A percentile compares a stretch with the other conserved stretches of the same genome.
phyloP scores from a whole-genome alignment of 2,329 filamentous ascomycete species.

The Aspergillus thermomutatus region DNA sequence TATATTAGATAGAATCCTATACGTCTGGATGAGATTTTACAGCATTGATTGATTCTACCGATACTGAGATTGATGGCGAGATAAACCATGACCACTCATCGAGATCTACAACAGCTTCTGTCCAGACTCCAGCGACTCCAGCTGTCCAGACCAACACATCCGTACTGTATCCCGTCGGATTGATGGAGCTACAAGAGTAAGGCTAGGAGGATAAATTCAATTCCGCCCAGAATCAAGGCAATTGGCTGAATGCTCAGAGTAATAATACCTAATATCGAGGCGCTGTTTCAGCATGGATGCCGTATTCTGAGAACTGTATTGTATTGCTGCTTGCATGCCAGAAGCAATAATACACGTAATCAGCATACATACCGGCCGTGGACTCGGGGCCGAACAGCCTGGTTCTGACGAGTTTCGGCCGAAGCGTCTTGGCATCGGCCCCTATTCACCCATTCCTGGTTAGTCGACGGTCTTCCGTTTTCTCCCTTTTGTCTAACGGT shows the following conservation, averaged over 20 bases:
- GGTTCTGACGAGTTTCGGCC: conserved; percentile 9
- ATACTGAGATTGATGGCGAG: too few species aligned
- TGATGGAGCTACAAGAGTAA: not conserved
- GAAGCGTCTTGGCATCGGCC: conserved; percentile 2
- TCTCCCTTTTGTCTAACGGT: conserved; percentile 9
- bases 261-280: too few species aligned
- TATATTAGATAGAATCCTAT: not conserved
- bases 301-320: not conserved
- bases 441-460: not conserved
- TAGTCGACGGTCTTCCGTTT: not conserved
- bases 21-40: not conserved
- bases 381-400: conserved; percentile 6
- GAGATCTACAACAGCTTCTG: not conserved
- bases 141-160: not conserved
- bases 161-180: not conserved
- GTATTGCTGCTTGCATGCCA: not conserved
- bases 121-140: too few species aligned
- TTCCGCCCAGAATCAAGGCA: not conserved
- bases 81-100: too few species aligned
- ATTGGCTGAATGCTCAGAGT: not conserved
- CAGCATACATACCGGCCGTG: conserved; percentile 1
- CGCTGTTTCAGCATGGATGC: too few species aligned
- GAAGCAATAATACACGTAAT: not conserved
- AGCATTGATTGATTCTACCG: not conserved
- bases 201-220: conserved; percentile 9